A percentile compares a stretch with the other conserved stretches of the same genome.
Evolutionary conservation across 768 basidiomycete genomes (phyloP).

Genomic region (Auricularia auricula-judae): DNA sequence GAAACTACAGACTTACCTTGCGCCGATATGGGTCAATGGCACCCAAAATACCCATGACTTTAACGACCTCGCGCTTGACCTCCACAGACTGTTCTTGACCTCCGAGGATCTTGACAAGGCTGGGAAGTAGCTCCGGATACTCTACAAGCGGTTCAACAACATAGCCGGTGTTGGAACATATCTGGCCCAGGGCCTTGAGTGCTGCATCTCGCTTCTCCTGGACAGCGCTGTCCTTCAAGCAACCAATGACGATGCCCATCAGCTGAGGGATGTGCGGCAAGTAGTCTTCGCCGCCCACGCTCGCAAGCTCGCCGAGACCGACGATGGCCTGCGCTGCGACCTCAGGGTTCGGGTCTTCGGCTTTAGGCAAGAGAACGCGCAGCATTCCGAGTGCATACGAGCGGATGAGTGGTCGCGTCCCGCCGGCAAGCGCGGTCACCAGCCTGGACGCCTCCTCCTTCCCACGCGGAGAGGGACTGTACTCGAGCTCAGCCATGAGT

Average conservation of each 20-base stretch:
- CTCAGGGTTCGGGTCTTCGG: constrained; percentile 70
- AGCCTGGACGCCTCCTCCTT: constrained; percentile 86
- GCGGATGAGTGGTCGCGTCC: constrained; percentile 88
- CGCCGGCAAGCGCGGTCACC: constrained; percentile 78
- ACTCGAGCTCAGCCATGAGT: constrained; percentile 91
- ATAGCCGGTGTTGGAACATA: constrained; percentile 92
- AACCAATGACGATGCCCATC: constrained; percentile 81
- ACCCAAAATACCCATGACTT: constrained; percentile 91
- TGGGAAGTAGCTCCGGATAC: constrained; percentile 79
- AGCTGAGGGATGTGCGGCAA: constrained; percentile 72
- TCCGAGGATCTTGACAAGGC: constrained; percentile 69
- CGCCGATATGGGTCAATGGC: constrained; percentile 93
- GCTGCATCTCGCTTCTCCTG: constrained; percentile 84
- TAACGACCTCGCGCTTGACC: constrained; percentile 81
- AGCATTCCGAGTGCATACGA: constrained; percentile 93
- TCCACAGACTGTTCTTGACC: constrained; percentile 60
- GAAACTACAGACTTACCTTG: constrained; percentile 45
- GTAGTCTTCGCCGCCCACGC: constrained; percentile 89
- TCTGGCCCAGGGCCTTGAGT: constrained; percentile 84
- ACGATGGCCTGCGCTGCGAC: constrained; percentile 65
- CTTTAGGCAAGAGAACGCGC: constrained; percentile 83
- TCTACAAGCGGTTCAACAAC: constrained; percentile 87
- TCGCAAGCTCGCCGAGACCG: constrained; percentile 88
- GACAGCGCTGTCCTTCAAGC: constrained; percentile 80
- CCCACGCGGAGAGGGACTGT: constrained; percentile 63